Evolutionary conservation across 805 yeast species (phyloP), one percentile per base, ranked within the genome.

Genomic region (Ogataea nonfermentans): DNA sequence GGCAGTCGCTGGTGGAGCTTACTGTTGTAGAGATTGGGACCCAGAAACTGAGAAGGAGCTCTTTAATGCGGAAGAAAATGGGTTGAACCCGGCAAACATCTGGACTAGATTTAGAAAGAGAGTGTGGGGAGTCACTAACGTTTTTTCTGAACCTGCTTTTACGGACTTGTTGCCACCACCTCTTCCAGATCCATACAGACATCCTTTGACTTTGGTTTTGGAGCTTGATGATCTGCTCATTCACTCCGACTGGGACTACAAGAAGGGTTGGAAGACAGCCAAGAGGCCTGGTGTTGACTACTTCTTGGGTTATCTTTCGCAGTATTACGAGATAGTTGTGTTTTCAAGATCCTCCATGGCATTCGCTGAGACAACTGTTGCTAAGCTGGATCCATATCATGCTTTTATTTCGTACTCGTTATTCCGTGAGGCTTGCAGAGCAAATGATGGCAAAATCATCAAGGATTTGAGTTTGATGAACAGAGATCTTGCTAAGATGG

Each of bases 221-320:
- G 81, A 86, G 22, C 74, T 93, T 56, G 99, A 93, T 55, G 99
- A 93, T 57, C 68, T 93, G 44, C 74, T 93, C 58, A 78, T 91
- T 41, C 96, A 93, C 62, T 81, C 95, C 27, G 86, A 84, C 47
- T 93, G 99, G 99, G 77, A 86, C 41, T 78, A 87, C 51, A 79
- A 86, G 63, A 74, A 79, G 59, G 99, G 99, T 39, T 93, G 99
- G 99, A 82, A 93, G 68, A 91, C 97, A 11, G 98, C 96, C 22
- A 93, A 93, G 73, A 87, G 99, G 70, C 98, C 99, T 24, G 99
- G 99, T 47, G 81, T 88, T 46, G 99, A 95, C 65, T 93, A 93
- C 71, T 93, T 93, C 68, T 70, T 93, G 60, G 96, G 95, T 20
- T 93, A 93, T 66, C 71, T 93, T 53, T 85, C 96, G 6, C 95